phyloP scores from a whole-genome alignment of 1,139 yeast species.

The Yamadazyma atlantica region DNA sequence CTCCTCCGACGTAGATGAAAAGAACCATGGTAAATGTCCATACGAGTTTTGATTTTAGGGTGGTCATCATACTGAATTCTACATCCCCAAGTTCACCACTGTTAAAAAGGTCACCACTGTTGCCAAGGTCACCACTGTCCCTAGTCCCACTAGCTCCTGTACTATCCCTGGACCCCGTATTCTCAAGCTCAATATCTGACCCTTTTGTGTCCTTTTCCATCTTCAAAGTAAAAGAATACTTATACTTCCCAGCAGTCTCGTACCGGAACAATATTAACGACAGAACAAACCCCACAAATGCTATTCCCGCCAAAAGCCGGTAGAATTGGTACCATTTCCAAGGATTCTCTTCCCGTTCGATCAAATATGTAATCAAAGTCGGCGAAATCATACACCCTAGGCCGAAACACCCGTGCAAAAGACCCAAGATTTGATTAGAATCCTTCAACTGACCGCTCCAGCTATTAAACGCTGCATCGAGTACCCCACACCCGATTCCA shows the following conservation, averaged over 20 bases:
- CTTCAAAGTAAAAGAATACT: slow-evolving; percentile 27
- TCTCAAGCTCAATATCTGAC: slow-evolving; percentile 9
- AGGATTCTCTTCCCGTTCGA: slow-evolving; percentile 31
- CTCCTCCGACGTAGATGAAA: slow-evolving; percentile 66
- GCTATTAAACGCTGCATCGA: slow-evolving; percentile 61
- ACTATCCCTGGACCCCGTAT: background rate
- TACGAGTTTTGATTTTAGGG: slow-evolving; percentile 44
- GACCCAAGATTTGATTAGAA: slow-evolving; percentile 63
- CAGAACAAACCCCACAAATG: slow-evolving; percentile 9
- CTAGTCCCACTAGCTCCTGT: too few relatives aligned
- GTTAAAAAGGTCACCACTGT: too few relatives aligned
- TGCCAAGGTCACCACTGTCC: too few relatives aligned
- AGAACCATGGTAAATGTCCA: slow-evolving; percentile 49
- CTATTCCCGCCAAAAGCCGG: slow-evolving; percentile 29
- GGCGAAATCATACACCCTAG: slow-evolving; percentile 70
- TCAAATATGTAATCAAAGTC: slow-evolving; percentile 48
- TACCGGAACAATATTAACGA: slow-evolving; percentile 34
- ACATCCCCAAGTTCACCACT: too few relatives aligned
- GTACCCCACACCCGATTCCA: slow-evolving; percentile 61
- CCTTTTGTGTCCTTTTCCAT: slow-evolving; percentile 9
- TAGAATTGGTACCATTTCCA: slow-evolving; percentile 53
- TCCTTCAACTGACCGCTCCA: slow-evolving; percentile 57
- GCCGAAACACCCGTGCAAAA: slow-evolving; percentile 69
- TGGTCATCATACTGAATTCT: slow-evolving; percentile 25
- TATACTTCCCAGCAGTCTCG: slow-evolving; percentile 59